phyloP scores from a whole-genome alignment of 208 protist species.

The Tetramitus jugosus region DNA sequence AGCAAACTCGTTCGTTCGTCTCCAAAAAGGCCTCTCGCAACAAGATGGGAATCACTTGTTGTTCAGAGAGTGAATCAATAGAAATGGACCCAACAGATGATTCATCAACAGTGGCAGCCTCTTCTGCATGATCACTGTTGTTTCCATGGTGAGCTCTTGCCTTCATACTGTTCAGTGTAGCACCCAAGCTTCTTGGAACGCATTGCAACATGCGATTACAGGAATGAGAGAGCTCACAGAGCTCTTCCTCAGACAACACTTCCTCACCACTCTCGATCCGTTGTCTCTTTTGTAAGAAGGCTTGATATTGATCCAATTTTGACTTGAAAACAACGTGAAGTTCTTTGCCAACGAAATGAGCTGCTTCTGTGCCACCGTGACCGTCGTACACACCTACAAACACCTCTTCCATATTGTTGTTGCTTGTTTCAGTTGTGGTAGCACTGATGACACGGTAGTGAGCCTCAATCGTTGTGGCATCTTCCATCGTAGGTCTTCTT shows the following conservation, averaged over 20 bases:
- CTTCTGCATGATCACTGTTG: background rate
- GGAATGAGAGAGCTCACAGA: background rate
- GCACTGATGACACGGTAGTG: background rate
- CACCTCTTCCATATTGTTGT: background rate
- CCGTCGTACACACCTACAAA: slow-evolving; percentile 11
- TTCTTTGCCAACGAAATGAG: background rate
- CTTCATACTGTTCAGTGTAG: background rate
- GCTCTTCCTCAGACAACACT: background rate
- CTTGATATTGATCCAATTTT: background rate
- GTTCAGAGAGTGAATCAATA: background rate
- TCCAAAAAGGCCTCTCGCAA: slow-evolving; percentile 32
- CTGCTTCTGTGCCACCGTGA: background rate
- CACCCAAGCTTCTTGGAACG: too few relatives aligned
- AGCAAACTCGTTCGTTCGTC: slow-evolving; percentile 9
- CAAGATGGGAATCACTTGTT: background rate
- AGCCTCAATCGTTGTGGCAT: background rate
- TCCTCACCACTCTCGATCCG: background rate
- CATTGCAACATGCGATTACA: background rate
- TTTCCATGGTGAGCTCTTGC: background rate
- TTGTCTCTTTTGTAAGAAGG: background rate
- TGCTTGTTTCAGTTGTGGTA: background rate
- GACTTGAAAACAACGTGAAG: background rate
- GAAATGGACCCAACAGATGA: background rate
- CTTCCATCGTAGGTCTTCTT: slow-evolving; percentile 3
- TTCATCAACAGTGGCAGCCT: background rate